Percentiles rank a stretch among this genome's conserved stretches.
phyloP scores from a whole-genome alignment of 768 basidiomycete genomes.

The Rhodotorula graminis region DNA sequence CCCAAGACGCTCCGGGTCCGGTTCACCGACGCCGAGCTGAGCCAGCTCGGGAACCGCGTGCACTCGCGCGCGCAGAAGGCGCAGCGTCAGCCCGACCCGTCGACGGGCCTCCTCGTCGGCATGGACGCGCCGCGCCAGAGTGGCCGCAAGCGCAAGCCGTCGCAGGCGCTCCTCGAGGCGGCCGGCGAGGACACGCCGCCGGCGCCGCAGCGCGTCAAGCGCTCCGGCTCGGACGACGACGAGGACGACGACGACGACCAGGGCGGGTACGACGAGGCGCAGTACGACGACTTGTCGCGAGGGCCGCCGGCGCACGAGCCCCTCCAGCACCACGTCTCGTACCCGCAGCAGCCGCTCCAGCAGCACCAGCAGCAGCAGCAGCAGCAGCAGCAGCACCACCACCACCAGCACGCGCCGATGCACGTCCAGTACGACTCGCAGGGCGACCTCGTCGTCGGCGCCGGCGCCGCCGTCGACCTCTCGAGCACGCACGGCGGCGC shows the following conservation, averaged over 20 bases:
- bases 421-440: background rate
- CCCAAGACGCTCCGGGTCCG: constrained; percentile 30
- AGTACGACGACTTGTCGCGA: background rate
- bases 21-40: constrained; percentile 38
- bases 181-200: constrained; percentile 18
- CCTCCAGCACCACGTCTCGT: no score
- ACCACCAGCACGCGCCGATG: no score
- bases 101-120: constrained; percentile 5
- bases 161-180: constrained; percentile 32
- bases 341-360: background rate
- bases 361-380: background rate
- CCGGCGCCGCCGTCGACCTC: background rate
- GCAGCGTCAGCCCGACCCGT: constrained; percentile 15
- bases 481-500: background rate
- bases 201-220: constrained; percentile 5
- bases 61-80: constrained; percentile 33
- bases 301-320: background rate
- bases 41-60: constrained; percentile 31
- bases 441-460: background rate
- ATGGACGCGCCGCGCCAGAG: constrained; percentile 23
- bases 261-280: background rate
- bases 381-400: no score
- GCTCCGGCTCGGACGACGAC: background rate
- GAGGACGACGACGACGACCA: background rate
- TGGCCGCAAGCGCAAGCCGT: constrained; percentile 35